phyloP scores from a whole-genome alignment of 805 yeast genomes.

The Yamadazyma kitorensis region DNA sequence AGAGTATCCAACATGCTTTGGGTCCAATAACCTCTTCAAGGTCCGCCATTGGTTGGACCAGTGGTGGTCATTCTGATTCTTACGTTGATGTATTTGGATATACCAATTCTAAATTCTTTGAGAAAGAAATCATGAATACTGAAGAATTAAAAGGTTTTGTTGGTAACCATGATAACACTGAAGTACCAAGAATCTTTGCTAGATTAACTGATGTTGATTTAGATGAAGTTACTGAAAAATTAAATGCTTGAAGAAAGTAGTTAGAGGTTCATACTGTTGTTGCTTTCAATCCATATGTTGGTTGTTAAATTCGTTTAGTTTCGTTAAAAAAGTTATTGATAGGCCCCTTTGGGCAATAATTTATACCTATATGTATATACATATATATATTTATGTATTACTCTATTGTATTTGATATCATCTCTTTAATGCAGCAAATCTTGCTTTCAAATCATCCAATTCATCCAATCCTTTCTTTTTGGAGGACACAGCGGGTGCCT shows the following conservation, averaged over 20 bases:
- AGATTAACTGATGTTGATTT: slow-evolving; percentile 4
- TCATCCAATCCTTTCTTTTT: slow-evolving; percentile 32
- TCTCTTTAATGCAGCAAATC: slow-evolving; percentile 72
- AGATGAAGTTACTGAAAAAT: slow-evolving; percentile 3
- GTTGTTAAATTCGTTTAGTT: neutral
- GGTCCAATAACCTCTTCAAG: slow-evolving; percentile 4
- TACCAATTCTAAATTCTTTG: slow-evolving; percentile 4
- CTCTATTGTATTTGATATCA: slow-evolving; percentile 1
- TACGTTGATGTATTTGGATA: slow-evolving; percentile 4
- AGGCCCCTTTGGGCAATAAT: neutral
- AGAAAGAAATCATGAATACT: neutral
- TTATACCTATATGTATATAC: neutral
- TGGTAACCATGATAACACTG: slow-evolving; percentile 6
- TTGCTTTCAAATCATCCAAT: slow-evolving; percentile 60
- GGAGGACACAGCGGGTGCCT: slow-evolving; percentile 7
- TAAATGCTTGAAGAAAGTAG: no score
- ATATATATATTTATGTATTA: slow-evolving; percentile 1
- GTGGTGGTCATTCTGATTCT: slow-evolving; percentile 5
- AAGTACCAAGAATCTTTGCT: slow-evolving; percentile 4
- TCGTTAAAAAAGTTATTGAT: no score
- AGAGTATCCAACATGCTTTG: neutral
- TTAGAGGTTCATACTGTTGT: no score
- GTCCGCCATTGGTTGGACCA: slow-evolving; percentile 7
- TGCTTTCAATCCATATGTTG: neutral
- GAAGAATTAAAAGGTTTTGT: neutral